Evolutionary conservation across 2,329 filamentous ascomycete species (phyloP).

Genomic region (Sporothrix phasma): DNA sequence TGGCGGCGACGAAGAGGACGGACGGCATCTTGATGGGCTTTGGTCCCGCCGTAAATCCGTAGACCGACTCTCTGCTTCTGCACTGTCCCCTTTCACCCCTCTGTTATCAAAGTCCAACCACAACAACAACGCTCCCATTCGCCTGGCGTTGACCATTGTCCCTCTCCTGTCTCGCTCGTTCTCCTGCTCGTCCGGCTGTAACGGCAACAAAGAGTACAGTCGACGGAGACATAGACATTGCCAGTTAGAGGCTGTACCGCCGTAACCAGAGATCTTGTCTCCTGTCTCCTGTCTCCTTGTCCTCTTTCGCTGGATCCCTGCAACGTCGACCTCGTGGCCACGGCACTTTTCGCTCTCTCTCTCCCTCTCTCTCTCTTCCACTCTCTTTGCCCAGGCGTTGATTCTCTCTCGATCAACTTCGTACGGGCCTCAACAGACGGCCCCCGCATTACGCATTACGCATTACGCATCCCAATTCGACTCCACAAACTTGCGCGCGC

Average conservation of each 20-base stretch:
- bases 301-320: background rate
- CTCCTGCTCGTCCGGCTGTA: background rate
- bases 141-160: background rate
- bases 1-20: background rate
- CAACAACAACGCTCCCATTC: background rate
- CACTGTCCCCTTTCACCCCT: background rate
- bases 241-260: background rate
- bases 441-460: background rate
- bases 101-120: background rate
- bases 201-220: background rate
- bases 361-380: background rate
- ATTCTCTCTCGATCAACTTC: background rate
- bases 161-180: background rate
- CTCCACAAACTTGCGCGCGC: slow-evolving; percentile 14
- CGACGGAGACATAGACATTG: background rate
- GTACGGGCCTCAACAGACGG: background rate
- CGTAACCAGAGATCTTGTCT: background rate
- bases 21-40: background rate
- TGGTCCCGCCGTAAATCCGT: slow-evolving; percentile 4
- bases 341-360: background rate
- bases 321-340: background rate
- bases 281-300: background rate
- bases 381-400: background rate
- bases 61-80: no score
- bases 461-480: background rate